Base-by-base conservation (phyloP, 352 stramenopile genomes). In the Phytophthora pisi region DNA sequence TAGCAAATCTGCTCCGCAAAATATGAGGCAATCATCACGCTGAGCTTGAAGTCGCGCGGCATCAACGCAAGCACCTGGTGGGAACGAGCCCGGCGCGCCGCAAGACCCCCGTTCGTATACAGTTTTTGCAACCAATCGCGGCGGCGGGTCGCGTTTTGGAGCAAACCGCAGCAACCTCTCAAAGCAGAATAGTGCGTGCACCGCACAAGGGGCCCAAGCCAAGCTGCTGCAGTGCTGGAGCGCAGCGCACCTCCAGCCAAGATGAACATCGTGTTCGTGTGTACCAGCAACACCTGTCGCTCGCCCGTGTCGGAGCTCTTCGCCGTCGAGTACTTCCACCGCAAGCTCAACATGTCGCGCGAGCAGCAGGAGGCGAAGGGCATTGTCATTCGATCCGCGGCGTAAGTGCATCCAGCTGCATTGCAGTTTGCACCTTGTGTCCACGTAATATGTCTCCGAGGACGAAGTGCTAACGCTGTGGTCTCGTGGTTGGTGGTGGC, bases 241-340 rank as follows among this genome's bases (percentile, higher is more conserved):
- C 15, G 40, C 16, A 46, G 4, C 40, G 40, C 24, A 70, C 24
- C 40, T n/a, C 42, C 7, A 47, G 43, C 56, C 24, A 31, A 31
- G 5, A 92, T 92, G 84, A 88, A 92, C 70, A 75, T 95, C 30
- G 68, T 95, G 54, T 95, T 95, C 47, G 85, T 93, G 50, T 95
- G 87, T 74, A 92, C 87, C 34, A 93, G 87, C 73, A 95, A 95
- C 72, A 93, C 85, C 56, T 93, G 85, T 62, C 83, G 87, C 38
- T 95, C 87, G 47, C 84, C 87, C 5, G 84, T 92, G 50, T 82
- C 85, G 0, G 85, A 95, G 74, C 64, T 82, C 28, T 91, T 93
- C 45, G 82, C 87, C 5, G 79, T 93, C 54, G 82, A 95, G 55
- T 95, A 87, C 82, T 84, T 95, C 51, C 80, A 81, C 40, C 83